Base-by-base conservation (phyloP, 2,329 filamentous ascomycete species). In the Decorospora gaudefroyi region DNA sequence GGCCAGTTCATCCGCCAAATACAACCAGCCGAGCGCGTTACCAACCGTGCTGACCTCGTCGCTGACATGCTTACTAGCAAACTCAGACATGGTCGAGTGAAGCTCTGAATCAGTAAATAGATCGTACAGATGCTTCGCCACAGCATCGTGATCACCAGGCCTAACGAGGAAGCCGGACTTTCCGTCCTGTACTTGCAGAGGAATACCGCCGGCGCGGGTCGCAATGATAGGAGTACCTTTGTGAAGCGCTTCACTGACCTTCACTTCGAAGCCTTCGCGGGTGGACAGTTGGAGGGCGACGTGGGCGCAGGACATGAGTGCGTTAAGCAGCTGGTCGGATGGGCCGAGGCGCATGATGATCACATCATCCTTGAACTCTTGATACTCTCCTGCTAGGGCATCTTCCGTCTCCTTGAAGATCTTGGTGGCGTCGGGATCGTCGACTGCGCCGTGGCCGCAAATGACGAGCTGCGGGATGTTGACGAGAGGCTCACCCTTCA, bases 31-130 rank as follows among this genome's bases (percentile, higher is more conserved):
- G 9, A 92, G 73, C 1, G 85, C 84, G 65, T 91, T 91, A 0
- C 88, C 88, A 1, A 90, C 86, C 0, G 88, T 93, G 49, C 85
- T 82, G 1, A 92, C 87, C 65, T 93, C 88, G 62, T 93, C 88
- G 48, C 84, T 89, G 10, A 93, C 86, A 47, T 86, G 82, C 0
- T 69, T 74, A 25, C 72, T 73, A 0, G 87, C 88, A 52, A 80
- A 85, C 6, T 77, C 55, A 55, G 80, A 82, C 84, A 90, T 89
- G 44, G 74, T 74, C n/a, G 78, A 69, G 67, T 89, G 87, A 13
- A 88, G 74, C 12, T 79, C 76, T 2, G 80, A 64, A 54, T 91
- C 76, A 0, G 78, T 84, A 70, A 85, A 88, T 2, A 92, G 75
- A 2, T 84, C 70, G 51, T 84, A 73, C 19, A 91, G 73, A 56